Base-by-base conservation (phyloP, 768 basidiomycete species). In the Galerina marginata region DNA sequence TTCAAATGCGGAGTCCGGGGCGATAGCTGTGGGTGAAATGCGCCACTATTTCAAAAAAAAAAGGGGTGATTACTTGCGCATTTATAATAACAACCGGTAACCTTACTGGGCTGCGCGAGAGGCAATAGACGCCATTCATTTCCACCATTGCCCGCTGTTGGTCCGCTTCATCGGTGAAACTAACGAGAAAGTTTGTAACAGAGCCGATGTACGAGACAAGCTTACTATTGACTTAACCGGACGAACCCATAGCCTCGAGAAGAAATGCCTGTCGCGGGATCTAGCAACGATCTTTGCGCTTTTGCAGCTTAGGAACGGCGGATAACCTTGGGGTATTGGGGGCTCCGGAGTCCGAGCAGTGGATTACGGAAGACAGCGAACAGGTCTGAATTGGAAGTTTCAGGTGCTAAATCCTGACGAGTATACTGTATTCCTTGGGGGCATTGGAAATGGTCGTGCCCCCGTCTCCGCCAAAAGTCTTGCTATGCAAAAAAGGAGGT, bases 261-360 rank as follows among this genome's bases (percentile, higher is more conserved):
- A n/a, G n/a, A 93, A 20, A 94, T 86, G 15, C 94, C 94, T 4
- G 93, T 94, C 20, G 90, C 85, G 2, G 95, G 93, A 73, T 95
- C 94, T 49, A 93, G 79, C 93, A 95, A n/a, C n/a, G n/a, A n/a
- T n/a, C n/a, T n/a, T n/a, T n/a, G 95, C 95, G 72, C 93, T 95
- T 79, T 94, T 95, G 77, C 94, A 95, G 72, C 93, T 95, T 39
- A 86, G 75, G 77, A 96, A 97, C 2, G 93, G 92, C 88, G 84
- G 54, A 96, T 93, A 64, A 93, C 91, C 72, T 92, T 92, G 20
- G 93, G 93, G 71, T 92, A 92, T 58, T 92, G 83, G 71, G 93
- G 91, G 69, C 90, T 91, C 59, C 92, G 84, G 54, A 94, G 82
- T 45, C 92, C 92, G 11, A 93, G 83, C 2, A 93, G 90, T 0